Evolutionary conservation across 192 early-diverging fungal genomes (phyloP).

Genomic region (Coemansia sp.): DNA sequence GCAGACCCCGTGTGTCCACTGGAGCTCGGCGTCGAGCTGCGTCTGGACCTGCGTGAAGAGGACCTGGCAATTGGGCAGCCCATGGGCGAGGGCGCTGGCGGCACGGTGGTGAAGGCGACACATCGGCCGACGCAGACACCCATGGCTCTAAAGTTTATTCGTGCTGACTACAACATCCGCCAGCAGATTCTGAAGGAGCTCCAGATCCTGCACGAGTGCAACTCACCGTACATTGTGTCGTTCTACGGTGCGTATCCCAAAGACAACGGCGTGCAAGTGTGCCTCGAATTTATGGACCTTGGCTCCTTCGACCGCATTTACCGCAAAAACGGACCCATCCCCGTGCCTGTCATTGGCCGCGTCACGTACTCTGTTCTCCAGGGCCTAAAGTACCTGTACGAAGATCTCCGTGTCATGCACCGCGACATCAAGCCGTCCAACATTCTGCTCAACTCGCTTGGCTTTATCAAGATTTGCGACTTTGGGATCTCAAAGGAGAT

Average conservation of each 20-base stretch:
- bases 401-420: conserved; percentile 90
- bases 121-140: conserved; percentile 84
- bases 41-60: conserved; percentile 72
- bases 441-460: conserved; percentile 75
- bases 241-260: conserved; percentile 95
- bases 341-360: conserved; percentile 80
- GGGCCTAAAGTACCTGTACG: conserved; percentile 81
- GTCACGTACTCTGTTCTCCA: conserved; percentile 77
- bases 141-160: conserved; percentile 85
- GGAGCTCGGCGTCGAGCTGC: conserved; percentile 69
- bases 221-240: conserved; percentile 90
- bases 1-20: conserved; percentile 40
- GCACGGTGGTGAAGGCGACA: conserved; percentile 80
- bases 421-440: conserved; percentile 90
- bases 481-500: conserved; percentile 92
- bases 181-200: conserved; percentile 94
- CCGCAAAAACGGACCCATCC: conserved; percentile 85
- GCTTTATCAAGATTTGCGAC: conserved; percentile 79
- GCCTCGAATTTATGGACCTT: conserved; percentile 98
- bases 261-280: conserved; percentile 82
- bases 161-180: conserved; percentile 67
- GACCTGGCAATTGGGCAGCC: conserved; percentile 76
- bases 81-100: conserved; percentile 91
- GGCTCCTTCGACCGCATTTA: conserved; percentile 92
- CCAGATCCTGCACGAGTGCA: conserved; percentile 93